Percentiles rank a stretch among this genome's conserved stretches.
These are phyloP conservation scores for Fimicolochytrium jonesii DNA, from an alignment of 192 early-diverging fungal genomes.

Conservation along the genomic window DNA sequence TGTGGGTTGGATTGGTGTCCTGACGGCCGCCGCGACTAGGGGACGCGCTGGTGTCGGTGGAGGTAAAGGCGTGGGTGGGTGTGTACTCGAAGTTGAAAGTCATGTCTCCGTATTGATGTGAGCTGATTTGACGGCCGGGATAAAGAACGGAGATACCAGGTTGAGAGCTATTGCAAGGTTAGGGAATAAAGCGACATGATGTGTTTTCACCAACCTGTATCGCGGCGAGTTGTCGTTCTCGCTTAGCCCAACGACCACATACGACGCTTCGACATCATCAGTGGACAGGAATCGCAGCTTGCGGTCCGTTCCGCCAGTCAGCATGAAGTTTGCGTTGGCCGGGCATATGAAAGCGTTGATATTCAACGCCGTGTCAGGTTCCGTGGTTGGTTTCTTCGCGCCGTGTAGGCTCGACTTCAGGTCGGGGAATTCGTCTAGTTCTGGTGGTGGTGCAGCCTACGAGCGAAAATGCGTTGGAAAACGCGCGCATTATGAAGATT, in stretches of 20 bases:
- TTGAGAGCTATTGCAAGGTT: constrained; percentile 1
- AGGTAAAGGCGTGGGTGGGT: constrained; percentile 27
- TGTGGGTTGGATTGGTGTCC: not conserved
- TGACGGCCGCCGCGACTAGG: constrained; percentile 6
- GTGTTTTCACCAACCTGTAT: constrained; percentile 59
- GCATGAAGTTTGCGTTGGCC: constrained; percentile 55
- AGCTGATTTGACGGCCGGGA: constrained; percentile 28
- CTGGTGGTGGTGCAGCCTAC: constrained; percentile 11
- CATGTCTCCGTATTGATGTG: constrained; percentile 52
- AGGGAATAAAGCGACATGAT: not conserved
- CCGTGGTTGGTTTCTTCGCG: not conserved
- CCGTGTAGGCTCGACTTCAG: too few relatives aligned
- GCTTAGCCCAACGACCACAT: constrained; percentile 65
- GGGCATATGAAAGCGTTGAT: constrained; percentile 13
- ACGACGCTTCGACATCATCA: constrained; percentile 63
- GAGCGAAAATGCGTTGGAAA: too few relatives aligned
- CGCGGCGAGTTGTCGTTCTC: constrained; percentile 49
- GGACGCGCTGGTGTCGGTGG: not conserved
- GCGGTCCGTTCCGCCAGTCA: constrained; percentile 78
- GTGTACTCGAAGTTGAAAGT: constrained; percentile 55
- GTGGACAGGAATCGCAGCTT: constrained; percentile 86
- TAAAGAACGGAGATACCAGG: not conserved
- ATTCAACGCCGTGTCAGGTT: not conserved
- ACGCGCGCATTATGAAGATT: too few relatives aligned
- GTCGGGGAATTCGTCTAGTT: constrained; percentile 4